phyloP scores from a whole-genome alignment of 2,329 filamentous ascomycete genomes.

The Cyphellophora attinorum region DNA sequence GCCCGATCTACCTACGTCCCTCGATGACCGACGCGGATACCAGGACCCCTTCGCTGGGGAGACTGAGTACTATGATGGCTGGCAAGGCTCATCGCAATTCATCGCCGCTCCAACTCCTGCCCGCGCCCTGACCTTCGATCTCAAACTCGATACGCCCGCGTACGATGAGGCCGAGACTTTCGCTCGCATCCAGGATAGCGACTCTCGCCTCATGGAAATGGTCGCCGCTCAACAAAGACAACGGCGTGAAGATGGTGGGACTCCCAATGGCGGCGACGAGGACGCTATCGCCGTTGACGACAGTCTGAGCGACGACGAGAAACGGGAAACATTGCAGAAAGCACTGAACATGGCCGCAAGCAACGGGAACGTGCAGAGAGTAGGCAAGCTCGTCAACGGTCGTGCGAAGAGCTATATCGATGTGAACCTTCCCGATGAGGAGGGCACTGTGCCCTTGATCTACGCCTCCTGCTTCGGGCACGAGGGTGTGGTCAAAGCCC shows the following conservation, averaged over 20 bases:
- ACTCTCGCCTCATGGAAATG: constrained; percentile 88
- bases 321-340: constrained; percentile 73
- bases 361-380: constrained; percentile 81
- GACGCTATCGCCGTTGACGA: constrained; percentile 67
- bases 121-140: constrained; percentile 75
- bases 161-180: constrained; percentile 59
- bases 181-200: constrained; percentile 60
- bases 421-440: constrained; percentile 79
- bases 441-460: constrained; percentile 91
- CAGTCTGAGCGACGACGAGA: constrained; percentile 65
- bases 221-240: constrained; percentile 79
- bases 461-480: constrained; percentile 98
- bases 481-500: constrained; percentile 71
- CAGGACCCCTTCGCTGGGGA: constrained; percentile 50
- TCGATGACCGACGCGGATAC: constrained; percentile 70
- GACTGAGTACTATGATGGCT: constrained; percentile 97
- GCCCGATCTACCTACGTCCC: constrained; percentile 75
- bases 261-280: constrained; percentile 66
- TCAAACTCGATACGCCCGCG: constrained; percentile 68
- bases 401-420: constrained; percentile 68
- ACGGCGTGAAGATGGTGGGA: constrained; percentile 38
- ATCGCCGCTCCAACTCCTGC: constrained; percentile 76
- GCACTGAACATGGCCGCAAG: constrained; percentile 90
- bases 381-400: constrained; percentile 65
- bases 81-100: constrained; percentile 97